A percentile compares a stretch with the other conserved stretches of the same genome.
Evolutionary conservation across 2,329 filamentous ascomycete species (phyloP).

Genomic region (Trichoderma oligosporum): DNA sequence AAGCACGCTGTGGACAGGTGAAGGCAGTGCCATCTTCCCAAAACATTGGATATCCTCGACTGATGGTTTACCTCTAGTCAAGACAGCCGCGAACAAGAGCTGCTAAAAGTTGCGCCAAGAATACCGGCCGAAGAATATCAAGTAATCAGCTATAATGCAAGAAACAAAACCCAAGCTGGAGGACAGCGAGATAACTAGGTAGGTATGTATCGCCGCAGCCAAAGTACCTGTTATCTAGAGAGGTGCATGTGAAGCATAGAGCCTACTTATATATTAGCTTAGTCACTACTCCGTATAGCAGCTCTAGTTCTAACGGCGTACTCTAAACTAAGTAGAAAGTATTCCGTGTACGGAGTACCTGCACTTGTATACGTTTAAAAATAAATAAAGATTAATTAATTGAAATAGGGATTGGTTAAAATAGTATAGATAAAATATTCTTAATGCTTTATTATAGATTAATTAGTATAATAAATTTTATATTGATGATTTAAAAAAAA

Average conservation of each 20-base stretch:
- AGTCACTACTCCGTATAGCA: not conserved
- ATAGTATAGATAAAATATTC: no score
- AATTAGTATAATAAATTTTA: no score
- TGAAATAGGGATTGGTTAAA: no score
- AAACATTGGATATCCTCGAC: slow-evolving; percentile 1
- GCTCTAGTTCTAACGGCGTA: not conserved
- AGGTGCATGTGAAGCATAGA: slow-evolving; percentile 6
- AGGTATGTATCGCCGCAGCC: not conserved
- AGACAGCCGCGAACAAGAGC: not conserved
- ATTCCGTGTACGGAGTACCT: no score
- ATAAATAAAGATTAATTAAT: no score
- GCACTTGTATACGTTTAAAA: no score
- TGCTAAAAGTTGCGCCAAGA: not conserved
- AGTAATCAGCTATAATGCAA: not conserved
- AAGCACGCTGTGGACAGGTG: slow-evolving; percentile 5
- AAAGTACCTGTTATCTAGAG: slow-evolving; percentile 1
- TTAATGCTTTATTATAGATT: no score
- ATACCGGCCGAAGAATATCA: not conserved
- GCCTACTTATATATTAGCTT: not conserved
- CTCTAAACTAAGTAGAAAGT: no score
- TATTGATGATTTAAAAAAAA: no score
- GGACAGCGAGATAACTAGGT: slow-evolving; percentile 9
- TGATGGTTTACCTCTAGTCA: not conserved
- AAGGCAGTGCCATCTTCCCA: slow-evolving; percentile 8
- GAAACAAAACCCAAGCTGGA: not conserved